Evolutionary conservation across 139 green algal species (phyloP).

Genomic region (Chlorella sp.): DNA sequence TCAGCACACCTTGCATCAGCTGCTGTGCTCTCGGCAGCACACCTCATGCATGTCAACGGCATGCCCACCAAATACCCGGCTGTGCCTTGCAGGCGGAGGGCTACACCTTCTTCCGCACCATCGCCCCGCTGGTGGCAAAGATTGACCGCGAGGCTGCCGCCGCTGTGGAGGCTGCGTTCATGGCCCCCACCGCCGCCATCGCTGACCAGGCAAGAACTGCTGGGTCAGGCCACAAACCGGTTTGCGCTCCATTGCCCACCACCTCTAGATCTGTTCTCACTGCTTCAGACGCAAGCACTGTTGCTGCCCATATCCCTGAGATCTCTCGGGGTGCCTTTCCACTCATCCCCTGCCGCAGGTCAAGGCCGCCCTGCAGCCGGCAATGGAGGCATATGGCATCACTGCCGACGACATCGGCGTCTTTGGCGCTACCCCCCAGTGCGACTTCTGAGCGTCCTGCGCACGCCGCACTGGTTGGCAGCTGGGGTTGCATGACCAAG

Average conservation of each 20-base stretch:
- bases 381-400: slow-evolving; percentile 10
- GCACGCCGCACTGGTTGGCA: neutral
- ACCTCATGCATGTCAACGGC: too few species aligned
- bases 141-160: neutral
- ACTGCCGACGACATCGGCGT: neutral
- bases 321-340: neutral
- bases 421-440: neutral
- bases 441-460: neutral
- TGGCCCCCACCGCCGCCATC: neutral
- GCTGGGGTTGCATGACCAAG: neutral
- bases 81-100: neutral
- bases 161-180: neutral
- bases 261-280: too few species aligned
- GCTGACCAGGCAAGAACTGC: neutral
- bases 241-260: too few species aligned
- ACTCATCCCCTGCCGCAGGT: neutral
- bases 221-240: too few species aligned
- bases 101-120: slow-evolving; percentile 25
- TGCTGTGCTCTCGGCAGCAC: too few species aligned
- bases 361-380: neutral
- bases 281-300: too few species aligned
- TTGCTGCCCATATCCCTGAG: neutral
- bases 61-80: too few species aligned
- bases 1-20: too few species aligned
- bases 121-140: slow-evolving; percentile 11